Evolutionary conservation across 345 rosid species (phyloP).

Genomic region (Citrus cavaleriei): DNA sequence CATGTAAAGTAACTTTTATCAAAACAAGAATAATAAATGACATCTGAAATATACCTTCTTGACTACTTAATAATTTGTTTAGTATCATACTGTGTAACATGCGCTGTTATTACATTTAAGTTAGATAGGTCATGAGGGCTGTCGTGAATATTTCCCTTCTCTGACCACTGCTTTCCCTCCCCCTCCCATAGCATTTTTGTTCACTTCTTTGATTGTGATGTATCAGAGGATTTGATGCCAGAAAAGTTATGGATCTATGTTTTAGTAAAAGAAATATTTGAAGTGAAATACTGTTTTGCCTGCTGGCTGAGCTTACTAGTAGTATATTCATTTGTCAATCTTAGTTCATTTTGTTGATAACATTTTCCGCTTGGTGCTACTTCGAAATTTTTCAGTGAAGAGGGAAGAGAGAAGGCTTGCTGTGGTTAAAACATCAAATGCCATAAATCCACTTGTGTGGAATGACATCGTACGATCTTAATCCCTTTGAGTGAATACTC

Average conservation of each 20-base stretch:
- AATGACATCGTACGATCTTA: slow-evolving; percentile 67
- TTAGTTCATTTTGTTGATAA: background rate
- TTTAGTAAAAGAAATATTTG: background rate
- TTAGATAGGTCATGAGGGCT: background rate
- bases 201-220: too few relatives aligned
- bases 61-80: background rate
- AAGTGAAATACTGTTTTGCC: background rate
- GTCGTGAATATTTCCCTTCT: background rate
- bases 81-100: background rate
- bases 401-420: slow-evolving; percentile 70
- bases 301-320: background rate
- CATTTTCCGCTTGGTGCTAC: background rate
- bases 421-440: slow-evolving; percentile 70
- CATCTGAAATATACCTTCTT: background rate
- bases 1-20: background rate
- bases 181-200: too few relatives aligned
- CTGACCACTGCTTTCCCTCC: background rate
- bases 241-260: background rate
- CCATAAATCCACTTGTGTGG: slow-evolving; percentile 76
- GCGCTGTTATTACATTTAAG: background rate
- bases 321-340: background rate
- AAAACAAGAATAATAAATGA: background rate
- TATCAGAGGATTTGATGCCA: background rate
- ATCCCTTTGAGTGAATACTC: background rate
- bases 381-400: slow-evolving; percentile 54